Base-by-base conservation (phyloP, 495 filamentous ascomycete species). In the Staphylotrichum tortipilum region DNA sequence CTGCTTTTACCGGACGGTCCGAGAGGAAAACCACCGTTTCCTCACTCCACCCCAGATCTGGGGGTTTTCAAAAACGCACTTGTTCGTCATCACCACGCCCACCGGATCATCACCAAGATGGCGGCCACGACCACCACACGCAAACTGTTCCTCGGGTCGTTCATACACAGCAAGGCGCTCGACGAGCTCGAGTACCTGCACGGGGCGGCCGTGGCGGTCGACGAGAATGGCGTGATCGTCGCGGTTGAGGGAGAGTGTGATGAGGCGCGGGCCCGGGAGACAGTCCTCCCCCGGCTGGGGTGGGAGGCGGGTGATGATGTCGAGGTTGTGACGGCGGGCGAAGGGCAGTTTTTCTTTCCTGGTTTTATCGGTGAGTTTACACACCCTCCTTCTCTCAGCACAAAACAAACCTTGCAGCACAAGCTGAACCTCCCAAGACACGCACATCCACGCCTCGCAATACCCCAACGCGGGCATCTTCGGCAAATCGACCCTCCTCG, bases 381-480 rank as follows among this genome's bases (percentile, higher is more conserved):
- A n/a, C n/a, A n/a, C n/a, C n/a, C n/a, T n/a, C n/a, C n/a, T n/a
- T n/a, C n/a, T n/a, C n/a, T n/a, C n/a, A n/a, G n/a, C n/a, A n/a
- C n/a, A n/a, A n/a, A n/a, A n/a, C n/a, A n/a, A n/a, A n/a, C n/a
- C n/a, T 28, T 28, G 26, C 10, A 28, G 26, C 7, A 17, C 8
- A 18, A 2, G 19, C 31, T 57, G 37, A 64, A 44, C 37, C 33
- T 11, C 31, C 14, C 29, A 50, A 88, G 90, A 97, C 66, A 94
- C 91, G 12, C 91, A 97, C 66, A 85, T 94, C 54, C 91, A 97
- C 66, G 91, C 91, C 38, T 78, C 88, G 0, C 91, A 97, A 72
- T 92, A 94, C 61, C 89, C 91, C 48, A 97, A 97, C 58, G 73
- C 79, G 7, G 91, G 91, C 43, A 81, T 97, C 57, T 96, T 96